A percentile compares a stretch with the other conserved stretches of the same genome.
phyloP scores from a whole-genome alignment of 352 stramenopile species.

The Peronospora destructor region DNA sequence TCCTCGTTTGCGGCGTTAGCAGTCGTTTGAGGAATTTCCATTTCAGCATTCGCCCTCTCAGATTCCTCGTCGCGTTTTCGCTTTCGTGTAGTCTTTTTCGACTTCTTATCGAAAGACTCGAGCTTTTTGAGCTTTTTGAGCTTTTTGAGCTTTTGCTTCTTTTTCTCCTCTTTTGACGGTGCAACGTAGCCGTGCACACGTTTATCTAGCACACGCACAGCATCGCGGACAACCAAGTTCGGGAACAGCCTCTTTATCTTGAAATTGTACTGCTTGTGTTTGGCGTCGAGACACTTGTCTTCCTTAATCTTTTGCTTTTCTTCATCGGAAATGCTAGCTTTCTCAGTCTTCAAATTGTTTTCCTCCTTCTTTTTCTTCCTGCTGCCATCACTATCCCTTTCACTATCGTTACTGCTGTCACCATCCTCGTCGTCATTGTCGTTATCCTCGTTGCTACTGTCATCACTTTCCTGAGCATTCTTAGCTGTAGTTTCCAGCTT shows the following conservation, averaged over 20 bases:
- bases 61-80: conserved; percentile 20
- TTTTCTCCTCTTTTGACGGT: conserved; percentile 53
- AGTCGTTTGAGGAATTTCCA: not conserved
- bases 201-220: conserved; percentile 69
- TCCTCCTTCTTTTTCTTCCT: conserved; percentile 19
- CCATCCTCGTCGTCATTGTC: conserved; percentile 17
- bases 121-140: conserved; percentile 24
- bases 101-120: conserved; percentile 17
- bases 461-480: conserved; percentile 14
- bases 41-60: conserved; percentile 11
- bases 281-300: conserved; percentile 59
- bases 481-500: conserved; percentile 32
- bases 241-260: conserved; percentile 85
- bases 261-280: conserved; percentile 86
- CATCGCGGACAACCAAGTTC: conserved; percentile 73
- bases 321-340: conserved; percentile 34
- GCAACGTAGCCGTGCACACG: conserved; percentile 77
- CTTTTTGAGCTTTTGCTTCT: too few relatives aligned
- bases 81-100: conserved; percentile 23
- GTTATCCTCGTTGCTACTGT: conserved; percentile 13
- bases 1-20: not conserved
- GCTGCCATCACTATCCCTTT: conserved; percentile 17
- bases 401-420: conserved; percentile 8
- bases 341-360: conserved; percentile 20
- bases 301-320: conserved; percentile 52